Evolutionary conservation across 306 rosid genomes (phyloP), one percentile per base, ranked within the genome.

Genomic region (Pterocarpus santalinus): DNA sequence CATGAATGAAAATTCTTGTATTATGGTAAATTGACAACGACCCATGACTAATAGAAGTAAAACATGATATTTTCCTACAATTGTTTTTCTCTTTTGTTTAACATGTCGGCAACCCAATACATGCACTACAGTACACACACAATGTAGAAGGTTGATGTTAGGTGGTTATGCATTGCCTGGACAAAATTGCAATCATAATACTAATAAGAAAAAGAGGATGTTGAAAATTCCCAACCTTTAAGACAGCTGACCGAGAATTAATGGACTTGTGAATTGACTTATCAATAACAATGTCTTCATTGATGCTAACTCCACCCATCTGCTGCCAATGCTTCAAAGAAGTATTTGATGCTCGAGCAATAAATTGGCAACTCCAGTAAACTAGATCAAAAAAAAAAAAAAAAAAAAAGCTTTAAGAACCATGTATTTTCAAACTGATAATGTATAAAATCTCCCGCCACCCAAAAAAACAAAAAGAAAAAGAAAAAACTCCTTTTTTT

Each of bases 331-430:
- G 97, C 90, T 83, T 93, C 82, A 93, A 69, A 15, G 99, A 95
- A 35, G 83, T 68, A 58, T 95, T 95, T 28, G 98, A 95, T 38
- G 96, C 86, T 38, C 93, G 97, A 65, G 97, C 99, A 61, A 95
- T 90, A 79, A 86, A 90, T 75, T 95, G 98, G 89, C 99, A 95
- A 85, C 93, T 95, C 99, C 99, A 95, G 87, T 90, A 90, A 85
- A 93, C 99, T 95, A 86, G 43, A 76, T 30, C 28, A 22, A 22
- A 22, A 22, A 0, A 22, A 22, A 22, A 22, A 22, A 22, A 22
- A 22, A 81, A 82, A 60, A n/a, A 58, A 72, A 46, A 49, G 67
- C 15, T 34, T 73, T 57, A 51, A 7, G 36, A 69, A 76, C 7
- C 28, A 53, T n/a, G 9, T 2, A 34, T 15, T 17, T 10, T 32